Conservation (phyloP, 371 early-diverging fungal species). For the Syncephalis fuscata region DNA sequence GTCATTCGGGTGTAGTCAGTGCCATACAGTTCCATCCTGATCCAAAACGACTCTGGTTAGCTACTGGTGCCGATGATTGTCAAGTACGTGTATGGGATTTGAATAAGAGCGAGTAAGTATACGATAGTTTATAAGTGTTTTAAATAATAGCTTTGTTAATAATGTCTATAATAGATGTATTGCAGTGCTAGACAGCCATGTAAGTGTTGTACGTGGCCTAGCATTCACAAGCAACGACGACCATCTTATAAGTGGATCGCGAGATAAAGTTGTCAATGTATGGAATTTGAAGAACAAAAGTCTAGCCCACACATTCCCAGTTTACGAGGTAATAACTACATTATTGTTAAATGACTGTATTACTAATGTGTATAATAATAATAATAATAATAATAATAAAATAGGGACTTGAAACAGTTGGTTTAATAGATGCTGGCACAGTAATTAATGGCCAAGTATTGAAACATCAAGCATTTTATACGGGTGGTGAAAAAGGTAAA, state of each 20-base stretch:
- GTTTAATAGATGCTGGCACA: constrained; percentile 27
- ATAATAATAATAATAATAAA: background rate
- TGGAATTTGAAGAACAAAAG: constrained; percentile 65
- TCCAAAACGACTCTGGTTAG: constrained; percentile 37
- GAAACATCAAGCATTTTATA: constrained; percentile 38
- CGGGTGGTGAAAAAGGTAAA: constrained; percentile 66
- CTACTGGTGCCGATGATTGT: constrained; percentile 82
- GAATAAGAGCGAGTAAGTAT: constrained; percentile 32
- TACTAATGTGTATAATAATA: no score
- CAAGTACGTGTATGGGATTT: constrained; percentile 83
- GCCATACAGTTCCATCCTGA: constrained; percentile 68
- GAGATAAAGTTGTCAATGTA: constrained; percentile 88
- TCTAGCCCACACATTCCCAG: constrained; percentile 68
- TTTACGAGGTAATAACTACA: constrained; percentile 38
- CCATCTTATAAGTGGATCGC: constrained; percentile 70
- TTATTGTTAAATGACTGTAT: no score
- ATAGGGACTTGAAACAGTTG: constrained; percentile 49
- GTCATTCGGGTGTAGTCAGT: constrained; percentile 81
- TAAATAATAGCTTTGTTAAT: background rate
- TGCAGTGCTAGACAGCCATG: constrained; percentile 66
- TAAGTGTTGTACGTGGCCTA: constrained; percentile 81
- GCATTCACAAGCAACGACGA: constrained; percentile 58
- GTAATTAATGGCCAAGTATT: constrained; percentile 12
- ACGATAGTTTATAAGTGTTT: background rate
- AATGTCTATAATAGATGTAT: constrained; percentile 37